Conservation (phyloP, 2,329 filamentous ascomycete genomes). For the Pseudonectria buxi region DNA sequence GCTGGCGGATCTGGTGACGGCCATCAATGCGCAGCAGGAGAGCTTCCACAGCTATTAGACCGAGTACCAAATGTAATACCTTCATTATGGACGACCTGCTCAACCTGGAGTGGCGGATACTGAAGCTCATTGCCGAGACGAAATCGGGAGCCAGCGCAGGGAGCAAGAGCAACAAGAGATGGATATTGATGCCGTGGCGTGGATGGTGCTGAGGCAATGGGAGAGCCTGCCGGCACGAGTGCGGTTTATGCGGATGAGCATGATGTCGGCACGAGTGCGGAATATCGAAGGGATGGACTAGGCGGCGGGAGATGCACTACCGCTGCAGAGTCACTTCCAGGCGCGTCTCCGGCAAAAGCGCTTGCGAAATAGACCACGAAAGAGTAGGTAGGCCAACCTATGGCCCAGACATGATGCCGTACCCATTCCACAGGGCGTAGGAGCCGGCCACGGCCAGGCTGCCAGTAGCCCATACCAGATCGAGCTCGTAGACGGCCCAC, state of each 20-base stretch:
- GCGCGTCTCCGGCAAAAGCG: not conserved
- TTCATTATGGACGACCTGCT: constrained; percentile 42
- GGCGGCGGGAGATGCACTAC: constrained; percentile 3
- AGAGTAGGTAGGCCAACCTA: too few relatives aligned
- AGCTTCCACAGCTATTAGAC: constrained; percentile 19
- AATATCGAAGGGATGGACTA: constrained; percentile 26
- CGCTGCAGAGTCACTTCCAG: constrained; percentile 1
- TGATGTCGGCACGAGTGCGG: constrained; percentile 36
- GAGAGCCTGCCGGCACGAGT: constrained; percentile 38
- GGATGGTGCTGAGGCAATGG: constrained; percentile 31
- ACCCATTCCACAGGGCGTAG: constrained; percentile 45
- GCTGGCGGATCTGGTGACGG: constrained; percentile 35
- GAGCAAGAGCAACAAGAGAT: constrained; percentile 20
- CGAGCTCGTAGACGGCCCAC: constrained; percentile 85
- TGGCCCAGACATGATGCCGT: constrained; percentile 30
- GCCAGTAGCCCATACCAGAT: constrained; percentile 56
- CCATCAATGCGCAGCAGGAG: constrained; percentile 20
- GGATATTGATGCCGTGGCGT: constrained; percentile 31
- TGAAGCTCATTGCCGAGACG: constrained; percentile 39
- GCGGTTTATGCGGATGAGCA: constrained; percentile 42
- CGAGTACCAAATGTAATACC: constrained; percentile 39
- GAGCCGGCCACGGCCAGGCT: constrained; percentile 41
- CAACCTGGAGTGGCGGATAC: constrained; percentile 36
- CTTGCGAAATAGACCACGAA: not conserved
- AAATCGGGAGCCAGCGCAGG: constrained; percentile 23